phyloP scores from a whole-genome alignment of 1,284 basidiomycete species.

The Boletellus deceptivus region DNA sequence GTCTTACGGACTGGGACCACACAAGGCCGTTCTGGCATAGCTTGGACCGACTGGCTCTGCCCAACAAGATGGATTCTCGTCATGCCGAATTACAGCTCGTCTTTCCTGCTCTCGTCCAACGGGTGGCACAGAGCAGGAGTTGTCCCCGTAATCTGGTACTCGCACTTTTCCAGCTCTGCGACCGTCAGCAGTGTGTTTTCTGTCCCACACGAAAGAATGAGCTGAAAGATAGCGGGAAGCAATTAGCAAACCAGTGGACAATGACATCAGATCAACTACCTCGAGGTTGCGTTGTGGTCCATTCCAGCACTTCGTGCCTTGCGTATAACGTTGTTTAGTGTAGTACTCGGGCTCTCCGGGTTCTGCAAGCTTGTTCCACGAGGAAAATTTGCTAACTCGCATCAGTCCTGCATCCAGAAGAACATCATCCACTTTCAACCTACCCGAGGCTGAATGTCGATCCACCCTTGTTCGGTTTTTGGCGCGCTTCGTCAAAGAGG shows the following conservation, averaged over 20 bases:
- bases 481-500: conserved; percentile 84
- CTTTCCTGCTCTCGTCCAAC: conserved; percentile 41
- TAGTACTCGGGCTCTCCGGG: conserved; percentile 75
- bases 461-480: conserved; percentile 86
- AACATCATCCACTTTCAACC: conserved; percentile 25
- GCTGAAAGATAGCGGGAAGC: conserved; percentile 38
- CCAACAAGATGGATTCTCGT: conserved; percentile 2
- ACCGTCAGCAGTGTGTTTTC: conserved; percentile 84
- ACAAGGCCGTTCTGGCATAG: too few species aligned
- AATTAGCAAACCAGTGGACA: conserved; percentile 3
- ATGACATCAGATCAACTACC: conserved; percentile 41
- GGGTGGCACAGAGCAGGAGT: conserved; percentile 89
- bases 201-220: conserved; percentile 81
- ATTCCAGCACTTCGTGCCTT: conserved; percentile 95
- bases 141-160: conserved; percentile 87
- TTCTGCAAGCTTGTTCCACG: conserved; percentile 67
- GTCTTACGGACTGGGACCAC: too few species aligned
- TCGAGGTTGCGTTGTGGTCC: conserved; percentile 84
- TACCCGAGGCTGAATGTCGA: conserved; percentile 84
- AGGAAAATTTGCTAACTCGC: conserved; percentile 61
- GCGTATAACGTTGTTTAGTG: conserved; percentile 75
- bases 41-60: not conserved
- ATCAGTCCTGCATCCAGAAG: conserved; percentile 2
- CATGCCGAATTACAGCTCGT: conserved; percentile 48
- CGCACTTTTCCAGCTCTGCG: conserved; percentile 94